Conservation (phyloP, 805 yeast species). For the Candida nonsorbophila region DNA sequence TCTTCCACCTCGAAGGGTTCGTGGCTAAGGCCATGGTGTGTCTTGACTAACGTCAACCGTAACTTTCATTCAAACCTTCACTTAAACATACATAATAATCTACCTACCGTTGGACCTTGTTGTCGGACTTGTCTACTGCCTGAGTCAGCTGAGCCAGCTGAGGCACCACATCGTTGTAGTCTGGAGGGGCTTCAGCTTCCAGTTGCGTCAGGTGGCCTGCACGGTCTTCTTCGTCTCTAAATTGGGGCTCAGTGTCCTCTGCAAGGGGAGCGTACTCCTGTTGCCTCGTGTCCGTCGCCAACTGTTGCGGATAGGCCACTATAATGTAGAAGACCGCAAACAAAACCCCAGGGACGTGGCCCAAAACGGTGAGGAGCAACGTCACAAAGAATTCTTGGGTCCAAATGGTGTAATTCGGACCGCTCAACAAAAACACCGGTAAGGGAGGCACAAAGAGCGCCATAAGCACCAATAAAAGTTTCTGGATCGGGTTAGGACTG, state of each 20-base stretch:
- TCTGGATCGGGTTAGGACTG: conserved; percentile 5
- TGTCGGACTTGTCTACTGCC: conserved; percentile 14
- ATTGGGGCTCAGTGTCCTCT: conserved; percentile 1
- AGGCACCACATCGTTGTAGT: conserved; percentile 6
- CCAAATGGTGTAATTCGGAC: conserved; percentile 17
- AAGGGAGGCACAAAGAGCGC: conserved; percentile 34
- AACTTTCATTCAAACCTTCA: not conserved
- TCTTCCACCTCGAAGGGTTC: conserved; percentile 93
- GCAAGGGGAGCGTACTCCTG: conserved; percentile 1
- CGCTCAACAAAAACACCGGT: conserved; percentile 26
- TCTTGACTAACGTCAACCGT: not conserved
- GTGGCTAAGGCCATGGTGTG: conserved; percentile 79
- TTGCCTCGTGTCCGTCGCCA: not conserved
- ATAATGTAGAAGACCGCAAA: conserved; percentile 24
- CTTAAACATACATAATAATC: not conserved
- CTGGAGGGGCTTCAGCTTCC: conserved; percentile 4
- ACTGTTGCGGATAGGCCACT: conserved; percentile 11
- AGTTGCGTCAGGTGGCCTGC: not conserved
- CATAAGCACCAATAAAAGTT: conserved; percentile 21
- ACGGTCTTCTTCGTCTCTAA: conserved; percentile 1
- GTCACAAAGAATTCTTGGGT: conserved; percentile 29
- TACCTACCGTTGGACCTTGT: conserved; percentile 23
- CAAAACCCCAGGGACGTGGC: conserved; percentile 29
- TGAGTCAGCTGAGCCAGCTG: conserved; percentile 1
- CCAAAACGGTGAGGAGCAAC: conserved; percentile 25